These are phyloP conservation scores for Ustilago esculenta DNA, from an alignment of 1,284 basidiomycete species.

Conservation along the genomic window DNA sequence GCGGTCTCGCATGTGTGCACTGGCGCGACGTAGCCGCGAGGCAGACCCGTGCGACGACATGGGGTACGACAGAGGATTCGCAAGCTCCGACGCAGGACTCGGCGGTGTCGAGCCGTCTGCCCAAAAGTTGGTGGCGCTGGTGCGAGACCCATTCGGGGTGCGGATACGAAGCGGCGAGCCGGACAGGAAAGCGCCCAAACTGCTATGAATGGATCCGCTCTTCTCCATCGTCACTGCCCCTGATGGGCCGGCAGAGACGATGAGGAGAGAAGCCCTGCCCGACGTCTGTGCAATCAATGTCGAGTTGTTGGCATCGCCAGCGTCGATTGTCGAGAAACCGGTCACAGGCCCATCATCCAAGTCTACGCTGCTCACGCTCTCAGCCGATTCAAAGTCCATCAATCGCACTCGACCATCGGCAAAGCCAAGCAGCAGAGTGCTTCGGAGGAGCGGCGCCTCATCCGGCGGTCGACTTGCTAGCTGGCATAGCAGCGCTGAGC, in stretches of 20 bases:
- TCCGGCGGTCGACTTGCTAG: conserved; percentile 23
- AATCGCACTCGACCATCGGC: conserved; percentile 29
- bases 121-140: conserved; percentile 40
- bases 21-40: conserved; percentile 30
- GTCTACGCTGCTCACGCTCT: conserved; percentile 31
- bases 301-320: conserved; percentile 21
- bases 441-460: conserved; percentile 25
- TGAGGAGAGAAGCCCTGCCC: conserved; percentile 25
- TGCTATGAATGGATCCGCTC: conserved; percentile 35
- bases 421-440: conserved; percentile 38
- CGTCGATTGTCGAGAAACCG: conserved; percentile 7
- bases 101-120: conserved; percentile 40
- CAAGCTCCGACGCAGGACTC: conserved; percentile 34
- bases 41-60: conserved; percentile 48
- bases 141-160: conserved; percentile 36
- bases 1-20: conserved; percentile 36
- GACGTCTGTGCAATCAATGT: conserved; percentile 34
- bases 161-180: conserved; percentile 40
- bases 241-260: conserved; percentile 11
- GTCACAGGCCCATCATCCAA: conserved; percentile 42
- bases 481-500: conserved; percentile 34
- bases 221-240: conserved; percentile 21
- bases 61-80: conserved; percentile 36
- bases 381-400: conserved; percentile 27
- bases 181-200: conserved; percentile 15